Evolutionary conservation across 2,329 filamentous ascomycete genomes (phyloP).

Genomic region (Apiospora koreana): DNA sequence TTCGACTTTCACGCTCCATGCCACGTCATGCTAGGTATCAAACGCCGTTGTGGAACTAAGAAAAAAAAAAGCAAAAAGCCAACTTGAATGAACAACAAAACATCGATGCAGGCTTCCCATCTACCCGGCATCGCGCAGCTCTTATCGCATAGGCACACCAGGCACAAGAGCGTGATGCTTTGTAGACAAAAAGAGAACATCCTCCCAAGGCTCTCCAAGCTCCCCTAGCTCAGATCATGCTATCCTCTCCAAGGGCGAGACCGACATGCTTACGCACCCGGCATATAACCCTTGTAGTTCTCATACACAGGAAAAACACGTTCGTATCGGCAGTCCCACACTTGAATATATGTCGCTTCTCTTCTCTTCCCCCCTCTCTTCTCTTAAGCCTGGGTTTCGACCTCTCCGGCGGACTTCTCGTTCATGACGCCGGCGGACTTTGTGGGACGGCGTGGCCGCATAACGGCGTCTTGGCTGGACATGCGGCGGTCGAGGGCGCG

Average conservation of each 20-base stretch:
- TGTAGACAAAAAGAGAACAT: neutral
- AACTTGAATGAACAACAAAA: constrained; percentile 1
- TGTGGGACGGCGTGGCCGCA: constrained; percentile 60
- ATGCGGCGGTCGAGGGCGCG: constrained; percentile 83
- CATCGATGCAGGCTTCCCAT: neutral
- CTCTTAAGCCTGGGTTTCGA: constrained; percentile 10
- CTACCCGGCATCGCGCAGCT: neutral
- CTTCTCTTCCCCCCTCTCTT: neutral
- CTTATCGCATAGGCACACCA: neutral
- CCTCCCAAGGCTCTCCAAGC: neutral
- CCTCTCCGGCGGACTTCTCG: constrained; percentile 23
- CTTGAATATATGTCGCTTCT: neutral
- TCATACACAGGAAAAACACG: neutral
- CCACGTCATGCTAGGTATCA: constrained; percentile 8
- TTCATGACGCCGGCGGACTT: constrained; percentile 15
- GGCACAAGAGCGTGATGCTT: neutral
- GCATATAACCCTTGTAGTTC: neutral
- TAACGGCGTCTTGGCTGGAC: constrained; percentile 85
- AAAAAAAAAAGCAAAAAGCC: neutral
- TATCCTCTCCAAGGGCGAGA: neutral
- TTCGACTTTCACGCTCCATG: neutral
- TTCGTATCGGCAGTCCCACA: neutral
- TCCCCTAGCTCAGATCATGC: neutral
- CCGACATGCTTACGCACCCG: neutral
- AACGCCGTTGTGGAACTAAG: constrained; percentile 2